Conservation (phyloP, 345 rosid genomes). For the Chamaenerion angustifolium region DNA sequence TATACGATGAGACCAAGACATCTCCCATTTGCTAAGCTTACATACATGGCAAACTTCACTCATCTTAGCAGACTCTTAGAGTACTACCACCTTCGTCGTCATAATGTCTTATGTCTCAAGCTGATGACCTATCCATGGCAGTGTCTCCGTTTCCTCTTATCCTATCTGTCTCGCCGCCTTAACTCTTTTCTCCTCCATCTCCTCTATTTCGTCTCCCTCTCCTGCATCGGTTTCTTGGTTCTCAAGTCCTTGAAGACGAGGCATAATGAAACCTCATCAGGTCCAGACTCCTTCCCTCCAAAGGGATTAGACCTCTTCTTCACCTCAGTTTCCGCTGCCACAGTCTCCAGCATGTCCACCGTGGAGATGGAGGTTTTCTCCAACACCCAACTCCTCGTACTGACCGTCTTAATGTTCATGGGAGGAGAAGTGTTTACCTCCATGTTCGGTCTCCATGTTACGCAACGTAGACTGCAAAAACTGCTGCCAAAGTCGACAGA, state of each 20-base stretch:
- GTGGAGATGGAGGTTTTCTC: slow-evolving; percentile 78
- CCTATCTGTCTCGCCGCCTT: not conserved
- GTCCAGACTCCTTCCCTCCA: slow-evolving; percentile 12
- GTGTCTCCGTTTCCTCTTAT: slow-evolving; percentile 4
- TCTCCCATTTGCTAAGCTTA: too few relatives aligned
- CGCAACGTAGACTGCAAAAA: not conserved
- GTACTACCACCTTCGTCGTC: too few relatives aligned
- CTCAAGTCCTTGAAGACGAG: slow-evolving; percentile 16
- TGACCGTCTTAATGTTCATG: slow-evolving; percentile 37
- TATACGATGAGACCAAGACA: too few relatives aligned
- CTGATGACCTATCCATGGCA: not conserved
- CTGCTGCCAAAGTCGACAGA: not conserved
- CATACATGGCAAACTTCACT: too few relatives aligned
- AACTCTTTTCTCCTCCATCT: slow-evolving; percentile 26
- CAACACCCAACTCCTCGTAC: slow-evolving; percentile 36
- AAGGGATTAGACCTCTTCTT: slow-evolving; percentile 42
- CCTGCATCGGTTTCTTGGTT: slow-evolving; percentile 23
- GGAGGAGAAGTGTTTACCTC: slow-evolving; percentile 68
- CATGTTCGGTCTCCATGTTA: slow-evolving; percentile 4
- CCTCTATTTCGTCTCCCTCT: slow-evolving; percentile 21
- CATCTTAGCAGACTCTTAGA: too few relatives aligned
- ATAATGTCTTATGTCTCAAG: too few relatives aligned
- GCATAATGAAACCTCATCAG: slow-evolving; percentile 1
- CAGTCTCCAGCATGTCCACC: slow-evolving; percentile 61
- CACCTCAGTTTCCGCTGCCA: slow-evolving; percentile 52